Percentiles rank a stretch among this genome's conserved stretches.
Conservation (phyloP, 2,329 filamentous ascomycete species). For the Talaromyces funiculosus region DNA sequence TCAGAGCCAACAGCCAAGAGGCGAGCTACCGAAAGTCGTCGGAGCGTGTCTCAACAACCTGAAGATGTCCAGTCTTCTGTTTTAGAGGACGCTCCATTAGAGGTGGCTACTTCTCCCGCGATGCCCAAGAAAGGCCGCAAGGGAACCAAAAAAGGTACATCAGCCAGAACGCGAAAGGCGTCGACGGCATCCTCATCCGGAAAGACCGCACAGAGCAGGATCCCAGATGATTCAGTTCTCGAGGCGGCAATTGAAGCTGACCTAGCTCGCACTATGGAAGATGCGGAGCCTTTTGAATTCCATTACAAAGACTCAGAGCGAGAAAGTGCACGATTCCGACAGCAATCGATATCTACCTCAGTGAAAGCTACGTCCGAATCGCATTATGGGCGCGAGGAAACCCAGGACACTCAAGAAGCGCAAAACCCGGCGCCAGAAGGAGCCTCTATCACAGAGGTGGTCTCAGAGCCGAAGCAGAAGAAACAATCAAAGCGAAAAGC, state of each 20-base stretch:
- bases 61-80: constrained; percentile 37
- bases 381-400: not conserved
- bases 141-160: constrained; percentile 30
- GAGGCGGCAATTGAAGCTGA: constrained; percentile 62
- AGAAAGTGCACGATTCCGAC: constrained; percentile 11
- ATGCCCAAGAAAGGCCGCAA: constrained; percentile 44
- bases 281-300: constrained; percentile 37
- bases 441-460: not conserved
- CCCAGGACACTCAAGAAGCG: not conserved
- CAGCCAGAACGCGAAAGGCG: constrained; percentile 45
- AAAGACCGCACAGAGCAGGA: constrained; percentile 41
- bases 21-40: constrained; percentile 51
- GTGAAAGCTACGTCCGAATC: not conserved
- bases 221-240: constrained; percentile 59
- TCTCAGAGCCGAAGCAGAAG: constrained; percentile 8
- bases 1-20: constrained; percentile 50
- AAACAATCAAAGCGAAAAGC: constrained; percentile 15
- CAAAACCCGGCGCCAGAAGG: not conserved
- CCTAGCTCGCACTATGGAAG: constrained; percentile 52
- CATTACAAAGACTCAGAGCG: constrained; percentile 12
- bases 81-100: constrained; percentile 13
- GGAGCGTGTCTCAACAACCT: constrained; percentile 36
- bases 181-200: constrained; percentile 47
- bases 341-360: constrained; percentile 10
- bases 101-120: constrained; percentile 21